phyloP scores from a whole-genome alignment of 352 stramenopile species.

The Pythium rishiriense region DNA sequence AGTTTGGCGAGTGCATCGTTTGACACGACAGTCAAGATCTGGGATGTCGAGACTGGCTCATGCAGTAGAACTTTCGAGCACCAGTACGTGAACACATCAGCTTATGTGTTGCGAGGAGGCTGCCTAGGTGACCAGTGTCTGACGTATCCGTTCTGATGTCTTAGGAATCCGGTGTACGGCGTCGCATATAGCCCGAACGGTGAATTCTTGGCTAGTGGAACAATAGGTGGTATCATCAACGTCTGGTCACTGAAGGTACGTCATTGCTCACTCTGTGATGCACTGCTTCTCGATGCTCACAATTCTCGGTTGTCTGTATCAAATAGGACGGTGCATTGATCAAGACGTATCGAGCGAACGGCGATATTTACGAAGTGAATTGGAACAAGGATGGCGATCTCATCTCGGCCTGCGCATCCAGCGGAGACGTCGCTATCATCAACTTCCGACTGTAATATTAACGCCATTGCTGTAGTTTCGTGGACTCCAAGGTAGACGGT shows the following conservation, averaged over 20 bases:
- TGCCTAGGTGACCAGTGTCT: conserved; percentile 3
- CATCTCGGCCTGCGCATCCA: conserved; percentile 87
- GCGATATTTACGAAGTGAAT: conserved; percentile 99
- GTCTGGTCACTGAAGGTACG: conserved; percentile 95
- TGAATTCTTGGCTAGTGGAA: conserved; percentile 96
- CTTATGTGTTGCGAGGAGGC: background rate
- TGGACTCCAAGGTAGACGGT: conserved; percentile 12
- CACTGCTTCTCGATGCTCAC: conserved; percentile 25
- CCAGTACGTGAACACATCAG: conserved; percentile 67
- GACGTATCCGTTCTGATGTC: conserved; percentile 12
- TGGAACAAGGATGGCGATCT: conserved; percentile 93
- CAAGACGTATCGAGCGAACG: conserved; percentile 89
- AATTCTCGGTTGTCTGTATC: background rate
- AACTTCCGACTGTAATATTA: conserved; percentile 92
- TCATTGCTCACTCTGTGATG: background rate
- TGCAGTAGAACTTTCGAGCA: conserved; percentile 93
- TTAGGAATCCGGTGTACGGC: conserved; percentile 84
- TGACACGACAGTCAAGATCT: conserved; percentile 94
- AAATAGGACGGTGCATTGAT: conserved; percentile 62
- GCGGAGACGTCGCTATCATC: conserved; percentile 86
- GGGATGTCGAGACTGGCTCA: conserved; percentile 89
- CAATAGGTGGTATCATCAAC: conserved; percentile 96
- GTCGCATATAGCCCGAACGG: conserved; percentile 88
- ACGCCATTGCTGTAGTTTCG: conserved; percentile 34
- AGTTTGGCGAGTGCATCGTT: conserved; percentile 95